Evolutionary conservation across 169 alveolate species (phyloP).

Genomic region (Amoebophrya sp.): DNA sequence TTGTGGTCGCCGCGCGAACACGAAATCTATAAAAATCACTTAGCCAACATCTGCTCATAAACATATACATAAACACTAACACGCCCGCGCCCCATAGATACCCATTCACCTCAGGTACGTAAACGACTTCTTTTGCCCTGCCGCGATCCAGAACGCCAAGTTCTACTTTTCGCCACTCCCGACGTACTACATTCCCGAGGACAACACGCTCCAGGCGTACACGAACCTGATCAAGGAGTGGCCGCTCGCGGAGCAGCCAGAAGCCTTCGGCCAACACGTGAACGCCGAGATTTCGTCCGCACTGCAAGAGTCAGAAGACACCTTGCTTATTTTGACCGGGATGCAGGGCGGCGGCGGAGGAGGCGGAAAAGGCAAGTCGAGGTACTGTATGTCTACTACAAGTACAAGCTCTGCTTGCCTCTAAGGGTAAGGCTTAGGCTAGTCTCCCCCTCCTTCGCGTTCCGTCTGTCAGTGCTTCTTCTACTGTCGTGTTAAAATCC

Average conservation of each 20-base stretch:
- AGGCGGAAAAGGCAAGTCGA: neutral
- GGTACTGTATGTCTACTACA: neutral
- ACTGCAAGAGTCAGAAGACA: constrained; percentile 56
- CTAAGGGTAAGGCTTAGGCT: no score
- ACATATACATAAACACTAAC: neutral
- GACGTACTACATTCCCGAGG: constrained; percentile 59
- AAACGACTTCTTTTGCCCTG: constrained; percentile 63
- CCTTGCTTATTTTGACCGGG: constrained; percentile 18
- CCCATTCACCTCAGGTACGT: constrained; percentile 29
- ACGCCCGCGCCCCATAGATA: neutral
- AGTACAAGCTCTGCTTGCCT: no score
- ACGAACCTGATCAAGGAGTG: constrained; percentile 26
- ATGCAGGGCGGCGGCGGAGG: constrained; percentile 24
- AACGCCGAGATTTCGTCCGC: constrained; percentile 81
- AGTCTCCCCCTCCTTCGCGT: no score
- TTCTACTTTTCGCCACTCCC: constrained; percentile 36
- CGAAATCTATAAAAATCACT: neutral
- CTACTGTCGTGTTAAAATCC: neutral
- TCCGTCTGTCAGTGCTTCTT: no score
- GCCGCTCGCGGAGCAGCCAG: constrained; percentile 70
- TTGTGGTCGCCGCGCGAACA: neutral
- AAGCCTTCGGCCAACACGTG: constrained; percentile 81
- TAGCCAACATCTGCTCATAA: neutral
- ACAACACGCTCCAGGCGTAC: constrained; percentile 25
- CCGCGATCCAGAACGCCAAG: constrained; percentile 42